Base-by-base conservation (phyloP, 1,284 basidiomycete species). In the Pulveroboletus sp. region DNA sequence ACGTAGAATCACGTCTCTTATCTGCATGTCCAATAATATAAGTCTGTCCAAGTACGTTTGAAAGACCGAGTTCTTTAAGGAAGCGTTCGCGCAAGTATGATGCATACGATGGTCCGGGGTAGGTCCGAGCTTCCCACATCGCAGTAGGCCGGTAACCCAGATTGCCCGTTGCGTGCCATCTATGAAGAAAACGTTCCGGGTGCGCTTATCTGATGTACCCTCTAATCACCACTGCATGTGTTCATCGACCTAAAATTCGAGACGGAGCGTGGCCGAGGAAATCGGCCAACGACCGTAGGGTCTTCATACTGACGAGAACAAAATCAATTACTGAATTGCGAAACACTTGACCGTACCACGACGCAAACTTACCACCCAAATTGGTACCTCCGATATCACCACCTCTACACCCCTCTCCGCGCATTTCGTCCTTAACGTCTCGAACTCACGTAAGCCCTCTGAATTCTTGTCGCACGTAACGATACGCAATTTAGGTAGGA, bases 211-310 rank as follows among this genome's bases (percentile, higher is more conserved):
- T 33, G 9, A 50, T 18, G 3, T 24, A 5, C 49, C 62, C 11
- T 39, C 33, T 40, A 56, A 57, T 64, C 51, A 20, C 53, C 52
- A 45, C 28, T 15, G 5, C 24, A 18, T 15, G 8, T 20, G 18
- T 65, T 43, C 78, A 80, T 81, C 43, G 70, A 57, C 31, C 63
- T 59, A 56, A 79, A 79, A 58, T 80, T 78, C 5, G 74, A 72
- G 1, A 78, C 69, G 15, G 77, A 76, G 43, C 69, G 72, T 22
- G 71, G 62, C 7, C 79, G 71, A 29, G 79, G 80, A 58, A 78
- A 78, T 11, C 60, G 67, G n/a, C 51, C 49, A 25, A 73, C 65
- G 17, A 64, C 61, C 7, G 79, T 66, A 35, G 77, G 74, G 49
- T 81, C 79, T 31, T 81, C 80, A 29, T 60, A 63, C 77, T 80